A percentile compares a stretch with the other conserved stretches of the same genome.
Evolutionary conservation across 2,329 filamentous ascomycete species (phyloP).

Genomic region (Fusarium compactum): DNA sequence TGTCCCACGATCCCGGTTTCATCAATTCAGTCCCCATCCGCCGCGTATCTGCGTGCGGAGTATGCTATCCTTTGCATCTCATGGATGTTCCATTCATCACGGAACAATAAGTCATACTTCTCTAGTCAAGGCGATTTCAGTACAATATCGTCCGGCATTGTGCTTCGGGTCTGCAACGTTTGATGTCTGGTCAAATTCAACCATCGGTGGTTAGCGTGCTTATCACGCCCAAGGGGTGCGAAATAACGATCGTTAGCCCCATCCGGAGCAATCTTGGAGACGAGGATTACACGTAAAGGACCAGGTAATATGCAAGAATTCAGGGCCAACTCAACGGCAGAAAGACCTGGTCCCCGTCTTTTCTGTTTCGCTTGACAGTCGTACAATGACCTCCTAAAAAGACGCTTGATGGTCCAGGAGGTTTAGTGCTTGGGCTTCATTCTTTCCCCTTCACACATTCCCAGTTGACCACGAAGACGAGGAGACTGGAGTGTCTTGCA

Average conservation of each 20-base stretch:
- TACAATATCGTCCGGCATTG: background rate
- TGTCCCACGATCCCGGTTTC: background rate
- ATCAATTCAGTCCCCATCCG: background rate
- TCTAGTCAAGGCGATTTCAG: background rate
- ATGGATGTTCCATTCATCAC: background rate
- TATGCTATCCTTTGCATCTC: background rate
- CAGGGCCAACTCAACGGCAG: no score
- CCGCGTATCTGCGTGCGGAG: background rate
- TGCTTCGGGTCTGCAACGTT: background rate
- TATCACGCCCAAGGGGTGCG: no score
- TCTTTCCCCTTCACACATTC: background rate
- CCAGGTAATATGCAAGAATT: no score
- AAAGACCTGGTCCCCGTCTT: no score
- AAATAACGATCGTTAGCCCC: no score
- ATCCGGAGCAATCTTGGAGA: no score
- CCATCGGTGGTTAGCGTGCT: fast-evolving
- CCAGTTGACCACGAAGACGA: background rate
- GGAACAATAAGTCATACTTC: background rate
- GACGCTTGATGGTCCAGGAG: fast-evolving
- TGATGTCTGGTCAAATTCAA: background rate
- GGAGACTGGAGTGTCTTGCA: background rate
- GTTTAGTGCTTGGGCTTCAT: background rate
- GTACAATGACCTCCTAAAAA: no score
- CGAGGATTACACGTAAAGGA: fast-evolving
- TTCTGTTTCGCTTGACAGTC: no score